Evolutionary conservation across 2,329 filamentous ascomycete species (phyloP), one percentile per base, ranked within the genome.

Genomic region (Taxawa tesnikishii): DNA sequence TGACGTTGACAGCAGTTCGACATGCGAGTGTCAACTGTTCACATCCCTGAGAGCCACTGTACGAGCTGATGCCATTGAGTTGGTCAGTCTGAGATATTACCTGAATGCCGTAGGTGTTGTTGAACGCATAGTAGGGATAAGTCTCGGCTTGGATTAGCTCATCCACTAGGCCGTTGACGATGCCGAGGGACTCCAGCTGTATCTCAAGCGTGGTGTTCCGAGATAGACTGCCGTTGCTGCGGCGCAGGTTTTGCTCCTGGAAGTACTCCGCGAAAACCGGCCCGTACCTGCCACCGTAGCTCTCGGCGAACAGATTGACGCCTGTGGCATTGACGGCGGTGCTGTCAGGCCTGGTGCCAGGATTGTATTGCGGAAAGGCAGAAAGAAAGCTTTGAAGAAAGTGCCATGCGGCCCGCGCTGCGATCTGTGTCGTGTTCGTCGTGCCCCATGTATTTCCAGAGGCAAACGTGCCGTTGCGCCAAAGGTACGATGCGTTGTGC

Each of bases 81-180:
- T 68, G 64, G 29, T 65, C 59, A 2, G 64, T 62, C 5, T 67
- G 56, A 28, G 65, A 62, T 40, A 81, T 66, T 3, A 68, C 61
- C 39, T 70, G 47, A 35, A 80, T 65, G 6, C 66, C 71, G 47
- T 81, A 85, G 0, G 75, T 73, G 48, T 81, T 82, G 47, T 73
- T 70, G 36, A 63, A 62, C 7, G 70, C 69, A 49, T 76, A 77
- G 6, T 53, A 47, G 1, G 72, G 65, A 40, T 70, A 74, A 43
- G 56, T 70, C 3, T 69, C 67, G 3, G 61, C 59, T 53, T 83
- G 75, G 1, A 74, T 62, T 17, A 73, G 50, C 42, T 70, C 63
- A 46, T 85, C 81, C 21, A 84, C 60, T 41, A 77, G 72, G 9
- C 78, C 79, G 49, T 84, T 82, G 36, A 83, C 60, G 36, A 85